phyloP scores from a whole-genome alignment of 768 basidiomycete species.

The Phaeotremella skinneri region DNA sequence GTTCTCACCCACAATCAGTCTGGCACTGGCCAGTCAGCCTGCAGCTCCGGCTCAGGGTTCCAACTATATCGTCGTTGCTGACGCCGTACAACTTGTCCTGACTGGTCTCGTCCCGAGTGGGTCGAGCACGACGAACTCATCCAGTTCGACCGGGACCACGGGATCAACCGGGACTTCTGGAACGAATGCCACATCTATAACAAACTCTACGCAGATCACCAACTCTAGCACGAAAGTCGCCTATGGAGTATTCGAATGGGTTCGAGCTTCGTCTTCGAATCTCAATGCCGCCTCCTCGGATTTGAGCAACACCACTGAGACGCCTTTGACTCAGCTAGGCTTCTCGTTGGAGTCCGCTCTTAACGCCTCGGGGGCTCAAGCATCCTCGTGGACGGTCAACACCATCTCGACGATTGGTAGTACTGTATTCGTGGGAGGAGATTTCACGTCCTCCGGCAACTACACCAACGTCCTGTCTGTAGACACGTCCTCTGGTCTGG shows the following conservation, averaged over 20 bases:
- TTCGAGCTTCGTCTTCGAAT: slow-evolving; percentile 54
- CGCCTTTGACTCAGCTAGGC: slow-evolving; percentile 64
- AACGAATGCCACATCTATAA: slow-evolving; percentile 50
- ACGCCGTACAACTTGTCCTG: slow-evolving; percentile 75
- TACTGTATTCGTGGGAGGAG: slow-evolving; percentile 69
- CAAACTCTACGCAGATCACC: slow-evolving; percentile 23
- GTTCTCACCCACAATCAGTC: slow-evolving; percentile 71
- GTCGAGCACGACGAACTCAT: slow-evolving; percentile 4
- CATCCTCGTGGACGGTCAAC: slow-evolving; percentile 33
- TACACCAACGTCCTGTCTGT: slow-evolving; percentile 70
- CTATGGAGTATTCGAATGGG: slow-evolving; percentile 91
- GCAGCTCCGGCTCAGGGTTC: slow-evolving; percentile 63
- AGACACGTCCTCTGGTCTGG: slow-evolving; percentile 57
- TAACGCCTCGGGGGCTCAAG: slow-evolving; percentile 21
- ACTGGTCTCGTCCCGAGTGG: slow-evolving; percentile 54
- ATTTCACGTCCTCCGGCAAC: slow-evolving; percentile 61
- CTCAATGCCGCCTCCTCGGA: slow-evolving; percentile 62
- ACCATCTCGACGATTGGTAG: slow-evolving; percentile 63
- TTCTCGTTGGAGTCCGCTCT: slow-evolving; percentile 63
- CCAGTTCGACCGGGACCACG: slow-evolving; percentile 20
- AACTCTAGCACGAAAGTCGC: slow-evolving; percentile 51
- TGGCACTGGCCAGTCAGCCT: slow-evolving; percentile 69
- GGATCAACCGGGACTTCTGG: slow-evolving; percentile 42
- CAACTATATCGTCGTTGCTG: slow-evolving; percentile 79
- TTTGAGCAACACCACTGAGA: slow-evolving; percentile 69